Evolutionary conservation across 2,329 filamentous ascomycete genomes (phyloP).

Genomic region (Pseudogymnoascus sp.): DNA sequence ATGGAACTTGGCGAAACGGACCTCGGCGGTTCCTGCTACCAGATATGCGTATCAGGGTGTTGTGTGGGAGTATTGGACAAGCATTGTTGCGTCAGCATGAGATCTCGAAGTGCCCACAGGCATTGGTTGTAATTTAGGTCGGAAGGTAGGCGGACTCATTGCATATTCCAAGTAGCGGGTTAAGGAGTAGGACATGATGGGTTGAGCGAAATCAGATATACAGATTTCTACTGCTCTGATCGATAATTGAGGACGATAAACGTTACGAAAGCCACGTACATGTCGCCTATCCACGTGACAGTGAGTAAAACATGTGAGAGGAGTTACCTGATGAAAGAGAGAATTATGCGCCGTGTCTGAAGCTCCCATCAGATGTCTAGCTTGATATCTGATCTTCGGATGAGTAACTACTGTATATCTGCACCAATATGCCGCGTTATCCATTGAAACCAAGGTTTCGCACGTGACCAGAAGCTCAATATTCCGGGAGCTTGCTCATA

Average conservation of each 20-base stretch:
- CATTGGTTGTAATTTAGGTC: conserved; percentile 1
- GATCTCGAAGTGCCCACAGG: not conserved
- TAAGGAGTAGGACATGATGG: not conserved
- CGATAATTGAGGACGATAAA: not conserved
- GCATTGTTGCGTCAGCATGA: not conserved
- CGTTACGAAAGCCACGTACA: not conserved
- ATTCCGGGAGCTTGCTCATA: not conserved
- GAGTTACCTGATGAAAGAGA: not conserved
- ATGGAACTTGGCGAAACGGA: not conserved
- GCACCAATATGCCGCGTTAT: not conserved
- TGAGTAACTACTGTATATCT: not conserved
- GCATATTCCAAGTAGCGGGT: not conserved
- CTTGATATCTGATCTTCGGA: not conserved
- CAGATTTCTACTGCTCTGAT: not conserved
- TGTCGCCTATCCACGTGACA: not conserved
- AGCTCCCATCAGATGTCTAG: not conserved
- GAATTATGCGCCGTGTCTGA: not conserved
- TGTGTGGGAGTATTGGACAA: not conserved
- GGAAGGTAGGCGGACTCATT: conserved; percentile 2
- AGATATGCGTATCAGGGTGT: not conserved
- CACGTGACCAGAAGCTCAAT: not conserved
- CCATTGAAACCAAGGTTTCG: not conserved
- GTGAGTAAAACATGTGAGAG: not conserved
- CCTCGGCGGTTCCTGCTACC: not conserved
- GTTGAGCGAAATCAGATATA: not conserved